Conservation (phyloP, 371 early-diverging fungal species). For the Rhizomucor miehei region DNA sequence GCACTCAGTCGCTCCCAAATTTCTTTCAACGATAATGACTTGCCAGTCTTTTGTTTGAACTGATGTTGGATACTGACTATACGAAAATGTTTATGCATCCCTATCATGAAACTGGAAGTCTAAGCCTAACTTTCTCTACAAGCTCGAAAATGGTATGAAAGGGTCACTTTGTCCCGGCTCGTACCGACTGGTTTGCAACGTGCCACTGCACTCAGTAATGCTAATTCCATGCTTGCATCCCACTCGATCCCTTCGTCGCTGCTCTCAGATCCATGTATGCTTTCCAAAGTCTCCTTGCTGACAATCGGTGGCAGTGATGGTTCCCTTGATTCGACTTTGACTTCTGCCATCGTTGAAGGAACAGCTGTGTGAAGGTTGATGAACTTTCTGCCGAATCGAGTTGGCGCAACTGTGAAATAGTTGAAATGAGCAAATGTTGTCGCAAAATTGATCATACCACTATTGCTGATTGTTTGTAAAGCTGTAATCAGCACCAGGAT, state of each 20-base stretch:
- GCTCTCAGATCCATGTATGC: no score
- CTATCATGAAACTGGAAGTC: slow-evolving; percentile 17
- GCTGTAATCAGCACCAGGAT: no score
- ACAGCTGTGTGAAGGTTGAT: no score
- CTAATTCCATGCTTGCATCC: slow-evolving; percentile 62
- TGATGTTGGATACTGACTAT: slow-evolving; percentile 59
- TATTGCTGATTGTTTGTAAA: no score
- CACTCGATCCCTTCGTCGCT: slow-evolving; percentile 24
- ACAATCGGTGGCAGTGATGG: slow-evolving; percentile 6
- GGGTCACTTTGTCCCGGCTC: neutral
- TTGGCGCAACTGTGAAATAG: no score
- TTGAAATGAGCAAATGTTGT: no score
- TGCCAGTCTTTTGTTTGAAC: slow-evolving; percentile 51
- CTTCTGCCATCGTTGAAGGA: slow-evolving; percentile 5
- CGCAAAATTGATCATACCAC: no score
- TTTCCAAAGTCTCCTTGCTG: no score
- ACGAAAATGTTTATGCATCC: slow-evolving; percentile 64
- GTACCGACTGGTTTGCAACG: slow-evolving; percentile 64
- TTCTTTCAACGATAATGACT: slow-evolving; percentile 44
- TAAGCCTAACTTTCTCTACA: no score
- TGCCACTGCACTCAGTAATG: slow-evolving; percentile 52
- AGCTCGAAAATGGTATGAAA: no score
- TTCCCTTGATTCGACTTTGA: slow-evolving; percentile 12
- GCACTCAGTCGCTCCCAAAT: slow-evolving; percentile 51
- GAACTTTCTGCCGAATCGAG: no score